A percentile compares a stretch with the other conserved stretches of the same genome.
Conservation (phyloP, 805 yeast species). For the Cyberlindnera suaveolens region DNA sequence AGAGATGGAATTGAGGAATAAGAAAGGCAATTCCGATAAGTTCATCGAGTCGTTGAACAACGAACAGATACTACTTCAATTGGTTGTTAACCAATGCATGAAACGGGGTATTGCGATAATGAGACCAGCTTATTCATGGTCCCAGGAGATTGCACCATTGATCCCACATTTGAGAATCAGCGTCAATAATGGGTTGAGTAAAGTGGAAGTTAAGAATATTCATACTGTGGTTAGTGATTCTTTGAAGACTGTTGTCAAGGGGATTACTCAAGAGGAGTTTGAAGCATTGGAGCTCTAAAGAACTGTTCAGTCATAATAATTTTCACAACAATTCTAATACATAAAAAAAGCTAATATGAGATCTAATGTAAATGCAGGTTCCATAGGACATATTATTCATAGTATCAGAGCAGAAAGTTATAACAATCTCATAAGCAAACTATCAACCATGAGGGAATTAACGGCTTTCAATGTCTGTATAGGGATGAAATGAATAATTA, state of each 20-base stretch:
- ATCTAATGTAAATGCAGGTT: no score
- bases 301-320: neutral
- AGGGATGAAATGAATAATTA: no score
- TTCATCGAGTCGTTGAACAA: conserved; percentile 30
- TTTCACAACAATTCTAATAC: neutral
- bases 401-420: no score
- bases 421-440: no score
- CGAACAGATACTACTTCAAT: conserved; percentile 60
- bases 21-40: conserved; percentile 27
- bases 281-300: neutral
- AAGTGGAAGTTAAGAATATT: conserved; percentile 38
- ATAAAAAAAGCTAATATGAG: no score
- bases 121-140: conserved; percentile 56
- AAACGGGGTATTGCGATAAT: conserved; percentile 51
- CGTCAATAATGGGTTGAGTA: conserved; percentile 40
- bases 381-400: no score
- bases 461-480: no score
- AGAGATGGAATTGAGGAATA: conserved; percentile 22
- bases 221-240: conserved; percentile 30
- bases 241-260: conserved; percentile 5
- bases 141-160: conserved; percentile 69
- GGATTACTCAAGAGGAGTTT: conserved; percentile 5
- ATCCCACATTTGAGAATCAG: conserved; percentile 53
- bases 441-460: no score
- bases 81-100: conserved; percentile 53